Percentiles rank a stretch among this genome's conserved stretches.
Conservation (phyloP, 225 moss, liverwort and hornwort genomes). For the Climacium dendroides region DNA sequence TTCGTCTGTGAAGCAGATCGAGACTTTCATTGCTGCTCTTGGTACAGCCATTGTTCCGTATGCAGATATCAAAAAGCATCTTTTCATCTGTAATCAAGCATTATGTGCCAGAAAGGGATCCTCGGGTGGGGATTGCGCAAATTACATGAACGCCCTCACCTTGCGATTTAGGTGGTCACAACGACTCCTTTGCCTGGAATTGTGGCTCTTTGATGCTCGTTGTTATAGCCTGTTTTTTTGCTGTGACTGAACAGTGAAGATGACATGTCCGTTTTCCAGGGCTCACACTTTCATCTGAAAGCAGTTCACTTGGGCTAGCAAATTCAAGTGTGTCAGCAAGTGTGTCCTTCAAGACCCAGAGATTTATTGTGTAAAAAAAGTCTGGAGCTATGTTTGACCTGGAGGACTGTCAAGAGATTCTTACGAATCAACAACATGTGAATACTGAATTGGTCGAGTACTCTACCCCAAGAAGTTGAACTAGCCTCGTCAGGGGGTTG, state of each 20-base stretch:
- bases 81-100: not conserved
- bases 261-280: not conserved
- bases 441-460: not conserved
- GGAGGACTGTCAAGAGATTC: not conserved
- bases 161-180: not conserved
- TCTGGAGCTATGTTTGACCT: not conserved
- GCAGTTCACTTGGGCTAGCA: not conserved
- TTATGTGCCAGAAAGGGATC: not conserved
- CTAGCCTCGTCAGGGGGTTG: not conserved
- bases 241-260: not conserved
- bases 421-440: not conserved
- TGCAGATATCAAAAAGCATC: not conserved
- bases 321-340: not conserved
- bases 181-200: not conserved
- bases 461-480: not conserved
- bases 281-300: not conserved
- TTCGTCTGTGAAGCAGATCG: not conserved
- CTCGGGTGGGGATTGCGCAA: not conserved
- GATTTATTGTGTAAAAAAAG: not conserved
- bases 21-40: not conserved
- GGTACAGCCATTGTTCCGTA: not conserved
- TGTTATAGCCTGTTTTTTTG: not conserved
- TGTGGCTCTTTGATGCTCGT: not conserved
- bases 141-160: not conserved
- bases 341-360: not conserved